A percentile compares a stretch with the other conserved stretches of the same genome.
Conservation (phyloP, 2,329 filamentous ascomycete genomes). For the Colletotrichum plurivorum region DNA sequence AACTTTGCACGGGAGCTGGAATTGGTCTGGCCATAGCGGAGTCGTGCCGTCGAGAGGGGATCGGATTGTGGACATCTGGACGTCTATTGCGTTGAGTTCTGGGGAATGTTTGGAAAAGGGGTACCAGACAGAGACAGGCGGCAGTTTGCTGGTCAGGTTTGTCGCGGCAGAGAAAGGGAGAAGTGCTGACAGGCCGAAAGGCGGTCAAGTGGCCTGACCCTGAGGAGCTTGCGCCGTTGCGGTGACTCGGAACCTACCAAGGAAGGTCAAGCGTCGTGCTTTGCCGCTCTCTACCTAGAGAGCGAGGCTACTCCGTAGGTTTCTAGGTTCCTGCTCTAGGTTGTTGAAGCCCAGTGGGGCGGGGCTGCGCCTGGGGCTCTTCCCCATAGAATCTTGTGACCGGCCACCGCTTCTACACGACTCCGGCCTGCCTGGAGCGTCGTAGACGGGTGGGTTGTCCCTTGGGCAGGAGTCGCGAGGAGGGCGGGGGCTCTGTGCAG, state of each 20-base stretch:
- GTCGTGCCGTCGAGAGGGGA: no score
- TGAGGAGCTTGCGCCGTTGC: neutral
- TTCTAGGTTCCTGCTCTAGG: neutral
- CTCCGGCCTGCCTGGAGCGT: slow-evolving; percentile 7
- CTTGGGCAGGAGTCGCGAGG: neutral
- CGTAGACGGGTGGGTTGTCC: slow-evolving; percentile 10
- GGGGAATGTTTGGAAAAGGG: neutral
- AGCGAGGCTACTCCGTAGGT: no score
- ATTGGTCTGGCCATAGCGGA: no score
- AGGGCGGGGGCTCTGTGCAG: neutral
- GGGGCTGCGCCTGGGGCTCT: neutral
- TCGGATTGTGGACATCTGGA: neutral
- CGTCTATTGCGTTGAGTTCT: neutral
- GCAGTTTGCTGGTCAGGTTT: neutral
- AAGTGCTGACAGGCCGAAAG: neutral
- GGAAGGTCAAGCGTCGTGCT: neutral
- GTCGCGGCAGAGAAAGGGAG: neutral
- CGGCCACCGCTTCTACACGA: neutral
- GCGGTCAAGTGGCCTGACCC: slow-evolving; percentile 8
- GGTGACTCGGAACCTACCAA: slow-evolving; percentile 7
- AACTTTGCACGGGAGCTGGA: neutral
- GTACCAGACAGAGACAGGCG: neutral
- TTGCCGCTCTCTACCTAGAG: neutral
- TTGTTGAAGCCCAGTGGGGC: neutral
- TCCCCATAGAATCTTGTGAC: slow-evolving; percentile 7